Conservation (phyloP, 805 yeast species). For the Peterozyma toletana region DNA sequence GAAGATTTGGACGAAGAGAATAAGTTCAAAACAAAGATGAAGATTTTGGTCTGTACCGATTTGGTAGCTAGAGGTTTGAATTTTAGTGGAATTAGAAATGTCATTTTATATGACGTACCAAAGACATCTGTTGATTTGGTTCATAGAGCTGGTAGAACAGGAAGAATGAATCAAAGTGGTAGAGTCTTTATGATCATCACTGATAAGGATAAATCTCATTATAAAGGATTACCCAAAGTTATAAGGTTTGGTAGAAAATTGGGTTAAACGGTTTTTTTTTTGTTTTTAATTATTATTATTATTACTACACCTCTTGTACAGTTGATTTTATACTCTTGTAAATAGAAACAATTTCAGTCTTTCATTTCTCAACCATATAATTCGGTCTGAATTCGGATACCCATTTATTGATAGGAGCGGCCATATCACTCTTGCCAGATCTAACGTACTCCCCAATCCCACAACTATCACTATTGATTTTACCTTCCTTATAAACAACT, state of each 20-base stretch:
- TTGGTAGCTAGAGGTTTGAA: slow-evolving; percentile 86
- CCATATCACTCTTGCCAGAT: slow-evolving; percentile 6
- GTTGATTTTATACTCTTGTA: too few relatives aligned
- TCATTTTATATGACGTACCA: slow-evolving; percentile 82
- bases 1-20: slow-evolving; percentile 14
- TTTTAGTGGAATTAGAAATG: slow-evolving; percentile 74
- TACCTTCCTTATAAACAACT: slow-evolving; percentile 9
- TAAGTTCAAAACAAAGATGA: slow-evolving; percentile 28
- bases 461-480: background rate
- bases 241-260: slow-evolving; percentile 42
- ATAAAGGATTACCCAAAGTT: slow-evolving; percentile 70
- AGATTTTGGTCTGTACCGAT: slow-evolving; percentile 82
- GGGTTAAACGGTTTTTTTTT: slow-evolving; percentile 11
- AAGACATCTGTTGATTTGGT: slow-evolving; percentile 76
- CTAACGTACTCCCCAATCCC: slow-evolving; percentile 7
- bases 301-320: too few relatives aligned
- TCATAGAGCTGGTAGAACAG: slow-evolving; percentile 92
- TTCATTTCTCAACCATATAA: background rate
- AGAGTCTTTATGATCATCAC: slow-evolving; percentile 77
- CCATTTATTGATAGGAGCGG: slow-evolving; percentile 7
- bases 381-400: slow-evolving; percentile 9
- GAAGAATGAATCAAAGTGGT: slow-evolving; percentile 85
- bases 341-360: background rate
- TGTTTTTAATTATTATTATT: too few relatives aligned
- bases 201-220: slow-evolving; percentile 66